Conservation (phyloP, 768 basidiomycete genomes). For the Lactifluus piperatus region DNA sequence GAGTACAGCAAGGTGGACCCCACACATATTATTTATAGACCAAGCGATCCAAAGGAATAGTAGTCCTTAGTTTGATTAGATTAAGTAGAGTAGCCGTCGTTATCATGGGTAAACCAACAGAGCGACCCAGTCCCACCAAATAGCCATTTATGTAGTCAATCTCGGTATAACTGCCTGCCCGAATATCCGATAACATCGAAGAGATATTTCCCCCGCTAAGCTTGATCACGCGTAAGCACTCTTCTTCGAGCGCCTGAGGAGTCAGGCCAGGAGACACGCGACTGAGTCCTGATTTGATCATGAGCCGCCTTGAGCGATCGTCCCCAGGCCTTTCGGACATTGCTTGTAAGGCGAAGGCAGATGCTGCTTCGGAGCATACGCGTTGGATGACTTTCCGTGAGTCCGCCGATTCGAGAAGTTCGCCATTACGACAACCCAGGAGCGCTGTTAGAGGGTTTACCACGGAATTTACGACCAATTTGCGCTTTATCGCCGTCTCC, state of each 20-base stretch:
- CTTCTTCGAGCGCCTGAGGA: conserved; percentile 37
- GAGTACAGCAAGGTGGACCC: background rate
- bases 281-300: conserved; percentile 24
- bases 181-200: conserved; percentile 72
- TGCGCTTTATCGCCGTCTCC: conserved; percentile 63
- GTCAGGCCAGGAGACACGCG: conserved; percentile 42
- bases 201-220: conserved; percentile 62
- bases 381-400: conserved; percentile 38
- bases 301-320: conserved; percentile 18
- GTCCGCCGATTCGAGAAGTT: conserved; percentile 41
- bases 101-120: conserved; percentile 50
- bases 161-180: conserved; percentile 56
- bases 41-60: conserved; percentile 45
- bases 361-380: conserved; percentile 67
- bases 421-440: conserved; percentile 72
- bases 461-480: conserved; percentile 71
- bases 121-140: conserved; percentile 50
- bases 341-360: conserved; percentile 46
- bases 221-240: conserved; percentile 50
- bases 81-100: conserved; percentile 46
- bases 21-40: conserved; percentile 13
- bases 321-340: conserved; percentile 26
- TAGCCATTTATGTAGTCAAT: conserved; percentile 81
- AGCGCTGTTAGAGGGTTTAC: conserved; percentile 85
- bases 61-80: conserved; percentile 49